These are phyloP conservation scores for Ampelocalamus luodianensis DNA, from an alignment of 176 grass and related monocot genomes.

Conservation along the genomic window DNA sequence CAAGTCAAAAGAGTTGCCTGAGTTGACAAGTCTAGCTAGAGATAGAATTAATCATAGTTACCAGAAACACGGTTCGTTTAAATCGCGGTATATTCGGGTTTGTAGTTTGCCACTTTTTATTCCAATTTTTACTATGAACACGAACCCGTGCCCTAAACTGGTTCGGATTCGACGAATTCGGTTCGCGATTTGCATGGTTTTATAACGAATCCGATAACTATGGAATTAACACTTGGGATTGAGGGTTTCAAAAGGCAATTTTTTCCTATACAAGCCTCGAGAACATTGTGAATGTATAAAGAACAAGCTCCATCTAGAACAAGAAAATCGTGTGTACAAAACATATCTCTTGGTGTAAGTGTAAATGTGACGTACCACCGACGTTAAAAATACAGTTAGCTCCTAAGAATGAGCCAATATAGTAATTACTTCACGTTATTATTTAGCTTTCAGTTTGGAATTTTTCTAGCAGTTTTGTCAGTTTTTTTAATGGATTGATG, in stretches of 20 bases:
- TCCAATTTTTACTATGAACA: too few species aligned
- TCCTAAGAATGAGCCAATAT: not conserved
- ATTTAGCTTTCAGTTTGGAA: not conserved
- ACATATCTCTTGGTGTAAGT: not conserved
- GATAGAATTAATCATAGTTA: not conserved
- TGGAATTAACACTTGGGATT: not conserved
- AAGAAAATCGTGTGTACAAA: not conserved
- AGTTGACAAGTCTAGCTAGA: not conserved
- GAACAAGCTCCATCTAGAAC: not conserved
- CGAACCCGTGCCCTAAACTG: too few species aligned
- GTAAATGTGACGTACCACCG: constrained; percentile 6
- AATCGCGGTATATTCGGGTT: too few species aligned
- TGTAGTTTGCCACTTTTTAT: too few species aligned
- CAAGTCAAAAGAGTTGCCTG: constrained; percentile 21
- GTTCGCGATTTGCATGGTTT: too few species aligned
- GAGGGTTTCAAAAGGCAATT: constrained; percentile 24
- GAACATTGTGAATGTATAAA: constrained; percentile 16
- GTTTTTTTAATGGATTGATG: not conserved
- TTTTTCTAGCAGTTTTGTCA: not conserved
- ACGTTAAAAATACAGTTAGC: not conserved
- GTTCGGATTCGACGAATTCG: too few species aligned
- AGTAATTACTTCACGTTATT: not conserved
- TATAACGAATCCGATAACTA: too few species aligned
- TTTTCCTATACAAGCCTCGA: not conserved
- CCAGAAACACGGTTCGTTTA: too few species aligned